Evolutionary conservation across 306 rosid species (phyloP).

Genomic region (Prunus mira): DNA sequence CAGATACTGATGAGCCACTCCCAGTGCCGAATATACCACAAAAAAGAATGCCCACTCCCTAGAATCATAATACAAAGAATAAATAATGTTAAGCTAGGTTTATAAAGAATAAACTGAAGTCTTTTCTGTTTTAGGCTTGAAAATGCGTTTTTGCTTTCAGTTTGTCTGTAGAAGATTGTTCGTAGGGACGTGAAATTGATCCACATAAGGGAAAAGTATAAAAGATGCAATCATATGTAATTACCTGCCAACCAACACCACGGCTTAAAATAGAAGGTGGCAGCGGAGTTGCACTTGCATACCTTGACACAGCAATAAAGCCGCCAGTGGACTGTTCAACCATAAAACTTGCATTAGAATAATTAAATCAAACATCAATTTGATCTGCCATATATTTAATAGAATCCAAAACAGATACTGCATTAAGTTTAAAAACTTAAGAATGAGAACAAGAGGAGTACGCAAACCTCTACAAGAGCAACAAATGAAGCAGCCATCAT

Average conservation of each 20-base stretch:
- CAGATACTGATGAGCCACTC: conserved; percentile 85
- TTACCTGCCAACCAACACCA: conserved; percentile 98
- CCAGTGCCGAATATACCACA: conserved; percentile 95
- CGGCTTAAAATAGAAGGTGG: conserved; percentile 96
- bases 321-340: conserved; percentile 80
- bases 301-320: conserved; percentile 81
- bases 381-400: neutral
- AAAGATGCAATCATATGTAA: neutral
- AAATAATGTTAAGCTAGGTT: neutral
- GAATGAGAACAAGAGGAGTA: neutral
- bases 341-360: conserved; percentile 4
- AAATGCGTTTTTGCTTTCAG: too few relatives aligned
- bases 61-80: conserved; percentile 16
- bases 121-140: too few relatives aligned
- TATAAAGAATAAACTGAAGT: neutral
- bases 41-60: conserved; percentile 90
- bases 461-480: conserved; percentile 81
- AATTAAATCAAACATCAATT: neutral
- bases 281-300: conserved; percentile 88
- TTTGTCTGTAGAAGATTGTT: too few relatives aligned
- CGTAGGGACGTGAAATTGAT: too few relatives aligned
- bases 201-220: neutral
- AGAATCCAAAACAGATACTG: neutral
- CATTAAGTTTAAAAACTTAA: neutral
- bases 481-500: conserved; percentile 97